Evolutionary conservation across 371 early-diverging fungal genomes (phyloP).

Genomic region (Globomyces sp.): DNA sequence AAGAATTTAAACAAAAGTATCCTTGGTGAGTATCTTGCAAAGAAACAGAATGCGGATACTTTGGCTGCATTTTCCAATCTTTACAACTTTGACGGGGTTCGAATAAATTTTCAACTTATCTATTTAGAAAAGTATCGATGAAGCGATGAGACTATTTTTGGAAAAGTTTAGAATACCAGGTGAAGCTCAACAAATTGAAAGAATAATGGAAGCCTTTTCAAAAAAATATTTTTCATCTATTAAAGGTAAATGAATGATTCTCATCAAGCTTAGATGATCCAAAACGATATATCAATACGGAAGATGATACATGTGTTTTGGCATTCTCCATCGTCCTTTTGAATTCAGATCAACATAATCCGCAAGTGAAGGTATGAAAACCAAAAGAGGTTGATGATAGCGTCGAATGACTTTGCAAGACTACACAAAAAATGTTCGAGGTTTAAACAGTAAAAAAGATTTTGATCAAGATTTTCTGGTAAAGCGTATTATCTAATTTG

Average conservation of each 20-base stretch:
- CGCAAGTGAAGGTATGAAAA: slow-evolving; percentile 41
- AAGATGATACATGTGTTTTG: slow-evolving; percentile 47
- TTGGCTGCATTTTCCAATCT: slow-evolving; percentile 37
- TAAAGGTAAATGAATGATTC: slow-evolving; percentile 21
- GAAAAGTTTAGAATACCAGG: slow-evolving; percentile 65
- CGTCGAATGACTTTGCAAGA: slow-evolving; percentile 59
- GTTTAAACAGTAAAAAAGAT: slow-evolving; percentile 47
- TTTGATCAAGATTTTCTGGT: slow-evolving; percentile 48
- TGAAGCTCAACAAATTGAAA: slow-evolving; percentile 64
- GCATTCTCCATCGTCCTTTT: slow-evolving; percentile 65
- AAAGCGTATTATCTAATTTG: not conserved
- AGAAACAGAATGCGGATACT: slow-evolving; percentile 36
- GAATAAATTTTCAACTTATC: not conserved
- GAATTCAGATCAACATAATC: slow-evolving; percentile 70
- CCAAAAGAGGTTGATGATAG: slow-evolving; percentile 15
- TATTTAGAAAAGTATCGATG: slow-evolving; percentile 39
- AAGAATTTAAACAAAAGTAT: slow-evolving; percentile 43
- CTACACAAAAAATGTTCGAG: slow-evolving; percentile 52
- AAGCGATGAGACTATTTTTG: slow-evolving; percentile 57
- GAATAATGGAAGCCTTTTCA: slow-evolving; percentile 63
- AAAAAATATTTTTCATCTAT: slow-evolving; percentile 37
- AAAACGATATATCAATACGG: slow-evolving; percentile 35
- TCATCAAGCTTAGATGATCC: slow-evolving; percentile 22
- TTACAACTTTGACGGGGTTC: slow-evolving; percentile 41
- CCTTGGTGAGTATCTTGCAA: slow-evolving; percentile 54